Base-by-base conservation (phyloP, 1,284 basidiomycete genomes). In the Rugosomyces carneus region DNA sequence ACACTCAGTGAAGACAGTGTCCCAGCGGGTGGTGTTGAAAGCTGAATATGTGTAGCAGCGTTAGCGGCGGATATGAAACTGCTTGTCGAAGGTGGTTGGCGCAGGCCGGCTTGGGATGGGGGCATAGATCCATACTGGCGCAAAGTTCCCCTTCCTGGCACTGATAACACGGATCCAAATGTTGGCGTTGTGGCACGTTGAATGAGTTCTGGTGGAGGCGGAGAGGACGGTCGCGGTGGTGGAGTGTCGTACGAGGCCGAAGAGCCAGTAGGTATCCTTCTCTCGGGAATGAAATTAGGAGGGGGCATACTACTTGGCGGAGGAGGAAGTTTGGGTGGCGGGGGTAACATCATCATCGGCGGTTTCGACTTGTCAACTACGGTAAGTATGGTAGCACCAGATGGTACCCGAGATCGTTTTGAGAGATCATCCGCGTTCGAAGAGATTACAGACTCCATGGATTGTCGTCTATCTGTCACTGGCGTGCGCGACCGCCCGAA, bases 161-260 rank as follows among this genome's bases (percentile, higher is more conserved):
- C 74, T 24, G 75, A 72, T 18, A 88, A 69, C 41, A 75, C 72
- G 9, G 76, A 65, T 8, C 83, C 81, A 58, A 89, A 80, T 1
- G 81, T 81, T 0, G 92, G 89, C 0, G 89, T 91, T 1, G 88
- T 88, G 1, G 91, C 89, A 19, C 91, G 84, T 54, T 89, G 82
- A 50, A 93, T 81, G 55, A 92, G 84, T 49, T 95, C 91, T 10
- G 85, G 72, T 3, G 92, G 93, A 4, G 92, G 91, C 1, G 93
- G 91, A 0, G 93, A 95, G 0, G 81, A 86, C 0, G 93, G 91
- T 41, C 91, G 74, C 16, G 86, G 84, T 3, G 92, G 91, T 6
- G 84, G 81, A 5, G 66, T 60, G 48, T 82, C 81, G 43, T 72
- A 67, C 6, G 72, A 71, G 7, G 72, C 72, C 53, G 67, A 68